These are phyloP conservation scores for Hysterium pulicare DNA, from an alignment of 2,329 filamentous ascomycete species.

Conservation along the genomic window DNA sequence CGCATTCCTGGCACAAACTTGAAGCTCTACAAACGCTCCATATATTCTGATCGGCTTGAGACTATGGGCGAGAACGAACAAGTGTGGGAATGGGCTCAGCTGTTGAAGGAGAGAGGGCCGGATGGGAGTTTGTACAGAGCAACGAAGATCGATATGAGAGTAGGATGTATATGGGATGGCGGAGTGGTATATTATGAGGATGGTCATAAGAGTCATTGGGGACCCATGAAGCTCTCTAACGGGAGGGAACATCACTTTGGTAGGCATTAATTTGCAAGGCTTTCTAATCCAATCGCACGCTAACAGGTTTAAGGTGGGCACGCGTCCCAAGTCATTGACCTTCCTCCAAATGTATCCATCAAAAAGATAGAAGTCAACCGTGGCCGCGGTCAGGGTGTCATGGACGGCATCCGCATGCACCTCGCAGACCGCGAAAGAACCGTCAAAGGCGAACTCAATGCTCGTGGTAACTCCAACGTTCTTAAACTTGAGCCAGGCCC, in stretches of 20 bases:
- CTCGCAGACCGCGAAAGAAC: conserved; percentile 31
- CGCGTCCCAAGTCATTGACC: conserved; percentile 23
- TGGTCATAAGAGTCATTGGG: conserved; percentile 43
- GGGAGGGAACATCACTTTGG: conserved; percentile 12
- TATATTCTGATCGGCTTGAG: conserved; percentile 12
- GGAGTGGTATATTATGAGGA: conserved; percentile 47
- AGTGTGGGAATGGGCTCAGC: conserved; percentile 18
- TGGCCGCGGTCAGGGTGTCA: conserved; percentile 5
- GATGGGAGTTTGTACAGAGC: conserved; percentile 38
- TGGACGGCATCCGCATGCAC: conserved; percentile 30
- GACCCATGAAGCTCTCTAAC: conserved; percentile 20
- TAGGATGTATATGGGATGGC: conserved; percentile 46
- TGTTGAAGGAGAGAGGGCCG: conserved; percentile 14
- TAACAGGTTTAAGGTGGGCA: conserved; percentile 33
- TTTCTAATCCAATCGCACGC: too few species aligned
- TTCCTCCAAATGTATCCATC: conserved; percentile 27
- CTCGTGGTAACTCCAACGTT: conserved; percentile 11
- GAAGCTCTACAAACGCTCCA: conserved; percentile 39
- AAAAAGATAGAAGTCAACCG: conserved; percentile 28
- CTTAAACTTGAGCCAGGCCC: conserved; percentile 26
- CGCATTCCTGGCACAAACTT: conserved; percentile 39
- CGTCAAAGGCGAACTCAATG: conserved; percentile 28
- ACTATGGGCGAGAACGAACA: neutral
- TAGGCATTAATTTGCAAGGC: too few species aligned
- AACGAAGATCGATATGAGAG: conserved; percentile 43